Base-by-base conservation (phyloP, 768 basidiomycete genomes). In the Auriculariales sp. region DNA sequence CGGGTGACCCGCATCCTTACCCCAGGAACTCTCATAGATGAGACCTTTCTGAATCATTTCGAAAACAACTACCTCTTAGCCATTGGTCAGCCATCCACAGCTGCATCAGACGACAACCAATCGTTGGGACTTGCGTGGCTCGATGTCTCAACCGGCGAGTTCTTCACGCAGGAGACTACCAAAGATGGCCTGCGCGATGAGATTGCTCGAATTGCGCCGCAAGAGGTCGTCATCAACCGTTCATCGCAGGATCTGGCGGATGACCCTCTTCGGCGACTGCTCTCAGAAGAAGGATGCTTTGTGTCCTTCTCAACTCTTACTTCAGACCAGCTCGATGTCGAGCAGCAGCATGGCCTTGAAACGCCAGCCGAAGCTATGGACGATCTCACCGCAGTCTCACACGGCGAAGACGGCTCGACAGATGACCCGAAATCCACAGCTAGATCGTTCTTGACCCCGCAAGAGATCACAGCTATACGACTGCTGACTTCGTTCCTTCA, bases 61-160 rank as follows among this genome's bases (percentile, higher is more conserved):
- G 86, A 91, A 62, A 93, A 91, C 59, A 92, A 94, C 56, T 95
- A 88, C 60, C 73, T 97, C 39, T 74, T 95, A 28, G 76, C 90
- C 4, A 69, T 93, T 32, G 39, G 28, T 47, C 28, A 27, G 2
- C 2, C 25, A 6, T 28, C 34, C 1, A 31, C 33, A 19, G 44
- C 49, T 33, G 14, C 28, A 29, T 46, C 50, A 5, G 47, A 11
- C 32, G 33, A 51, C 25, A 53, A 49, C 25, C 5, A 25, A 46
- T 11, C 33, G 10, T 25, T 65, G 17, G 89, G 88, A 2, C 67
- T 98, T 33, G 91, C 92, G 4, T 97, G 92, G 83, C 90, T 88
- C 24, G 93, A 98, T 60, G 77, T 95, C 15, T 92, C 93, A 12
- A 95, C 92, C 0, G 89, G 90, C 52, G 92, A 94, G 59, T 89